Conservation (phyloP, 2,329 filamentous ascomycete genomes). For the Neopestalotiopsis rosae region DNA sequence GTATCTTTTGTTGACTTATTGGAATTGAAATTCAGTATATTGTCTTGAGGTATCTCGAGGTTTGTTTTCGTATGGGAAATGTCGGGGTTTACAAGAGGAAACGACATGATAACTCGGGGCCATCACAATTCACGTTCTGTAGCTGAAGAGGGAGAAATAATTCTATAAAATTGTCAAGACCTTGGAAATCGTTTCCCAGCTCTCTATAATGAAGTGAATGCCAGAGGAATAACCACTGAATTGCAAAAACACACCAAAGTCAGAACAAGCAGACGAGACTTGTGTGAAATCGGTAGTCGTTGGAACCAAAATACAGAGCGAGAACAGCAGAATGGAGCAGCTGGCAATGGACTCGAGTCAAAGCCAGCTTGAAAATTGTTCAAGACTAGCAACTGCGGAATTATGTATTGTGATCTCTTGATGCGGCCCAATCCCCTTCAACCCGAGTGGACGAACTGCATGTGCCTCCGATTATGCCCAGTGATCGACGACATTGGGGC, state of each 20-base stretch:
- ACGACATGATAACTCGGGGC: conserved; percentile 4
- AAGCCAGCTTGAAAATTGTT: neutral
- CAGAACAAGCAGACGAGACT: neutral
- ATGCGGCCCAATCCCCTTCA: neutral
- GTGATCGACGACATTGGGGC: neutral
- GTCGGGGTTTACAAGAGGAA: neutral
- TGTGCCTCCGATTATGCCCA: neutral
- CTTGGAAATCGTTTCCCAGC: neutral
- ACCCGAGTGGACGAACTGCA: neutral
- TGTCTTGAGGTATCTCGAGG: neutral
- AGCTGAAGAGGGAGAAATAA: neutral
- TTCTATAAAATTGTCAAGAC: neutral
- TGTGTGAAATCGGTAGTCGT: neutral
- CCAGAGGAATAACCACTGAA: neutral
- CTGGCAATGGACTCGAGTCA: neutral
- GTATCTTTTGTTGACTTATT: neutral
- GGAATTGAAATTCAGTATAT: neutral
- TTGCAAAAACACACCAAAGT: neutral
- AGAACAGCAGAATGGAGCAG: neutral
- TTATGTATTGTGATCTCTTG: neutral
- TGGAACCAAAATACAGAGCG: neutral
- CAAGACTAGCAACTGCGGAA: neutral
- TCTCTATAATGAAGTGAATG: neutral
- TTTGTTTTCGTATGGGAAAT: neutral
- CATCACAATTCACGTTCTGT: neutral